Evolutionary conservation across 306 rosid genomes (phyloP).

Genomic region (Vicia sativa): DNA sequence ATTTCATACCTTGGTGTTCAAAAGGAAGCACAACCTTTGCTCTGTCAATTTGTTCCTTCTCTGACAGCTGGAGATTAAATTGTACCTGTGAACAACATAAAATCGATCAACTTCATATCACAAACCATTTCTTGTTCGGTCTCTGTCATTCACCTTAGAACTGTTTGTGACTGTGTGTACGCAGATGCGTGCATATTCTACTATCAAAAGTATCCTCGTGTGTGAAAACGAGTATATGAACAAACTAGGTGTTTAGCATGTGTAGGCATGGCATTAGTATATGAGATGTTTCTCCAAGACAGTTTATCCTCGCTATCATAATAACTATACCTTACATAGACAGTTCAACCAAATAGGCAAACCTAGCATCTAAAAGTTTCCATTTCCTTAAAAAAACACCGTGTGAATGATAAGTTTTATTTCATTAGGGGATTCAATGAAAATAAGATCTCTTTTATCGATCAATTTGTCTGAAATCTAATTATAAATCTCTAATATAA

Average conservation of each 20-base stretch:
- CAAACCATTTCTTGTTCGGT: constrained; percentile 27
- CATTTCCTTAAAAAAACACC: background rate
- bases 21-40: constrained; percentile 92
- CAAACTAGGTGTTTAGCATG: constrained; percentile 17
- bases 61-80: constrained; percentile 84
- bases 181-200: background rate
- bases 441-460: constrained; percentile 9
- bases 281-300: constrained; percentile 31
- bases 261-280: constrained; percentile 6
- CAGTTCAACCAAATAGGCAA: background rate
- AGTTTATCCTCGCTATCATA: constrained; percentile 14
- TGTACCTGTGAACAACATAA: constrained; percentile 67
- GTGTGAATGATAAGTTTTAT: constrained; percentile 15
- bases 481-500: constrained; percentile 8
- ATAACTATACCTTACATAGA: background rate
- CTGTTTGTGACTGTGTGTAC: background rate
- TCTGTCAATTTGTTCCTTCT: constrained; percentile 86
- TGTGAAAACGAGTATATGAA: background rate
- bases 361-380: constrained; percentile 3
- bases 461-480: constrained; percentile 2
- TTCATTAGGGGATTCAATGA: background rate
- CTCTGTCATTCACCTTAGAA: background rate
- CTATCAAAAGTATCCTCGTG: too few relatives aligned
- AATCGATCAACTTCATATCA: constrained; percentile 27
- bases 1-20: constrained; percentile 84